Base-by-base conservation (phyloP, 2,329 filamentous ascomycete species). In the Colletotrichum costaricense region DNA sequence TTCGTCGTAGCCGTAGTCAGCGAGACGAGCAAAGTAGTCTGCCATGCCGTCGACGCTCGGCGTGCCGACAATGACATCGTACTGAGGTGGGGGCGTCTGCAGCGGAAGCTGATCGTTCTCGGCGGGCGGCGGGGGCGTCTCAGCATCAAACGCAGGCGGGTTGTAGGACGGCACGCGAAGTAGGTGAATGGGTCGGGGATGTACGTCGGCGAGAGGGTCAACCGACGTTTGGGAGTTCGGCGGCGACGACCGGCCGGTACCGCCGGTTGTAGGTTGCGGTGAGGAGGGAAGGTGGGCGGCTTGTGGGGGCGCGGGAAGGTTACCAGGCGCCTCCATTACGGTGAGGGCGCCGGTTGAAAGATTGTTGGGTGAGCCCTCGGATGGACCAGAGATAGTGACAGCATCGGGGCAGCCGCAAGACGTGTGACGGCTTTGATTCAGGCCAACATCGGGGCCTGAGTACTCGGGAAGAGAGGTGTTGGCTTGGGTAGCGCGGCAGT, bases 401-500 rank as follows among this genome's bases (percentile, higher is more conserved):
- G 84, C 82, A 83, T 92, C 86, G 76, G 89, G 84, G 74, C 89
- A 91, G 78, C 91, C 84, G 80, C 89, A 86, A 66, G 87, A 80
- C 56, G 86, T 80, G 55, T 89, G 86, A 76, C 81, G 85, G 38
- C 80, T 88, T 67, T 85, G 85, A 76, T 69, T 49, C 5, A 30
- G 1, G 8, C 57, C 24, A 30, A 84, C 88, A 9, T 90, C 91
- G 4, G 82, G 79, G 26, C 87, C 86, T 7, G 85, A 84, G 81
- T 98, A 98, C 19, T 94, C 93, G 0, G 95, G 95, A 12, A 98
- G 88, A 14, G 92, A 91, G 30, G 93, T 97, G 82, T 98, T 98
- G 63, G 94, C 93, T 80, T 97, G 94, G 0, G 95, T 97, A n/a
- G 95, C 95, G 75, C 94, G 94, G 84, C 95, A 98, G 75, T 95